phyloP scores from a whole-genome alignment of 2,329 filamentous ascomycete species.

The Fusarium sublunatum region DNA sequence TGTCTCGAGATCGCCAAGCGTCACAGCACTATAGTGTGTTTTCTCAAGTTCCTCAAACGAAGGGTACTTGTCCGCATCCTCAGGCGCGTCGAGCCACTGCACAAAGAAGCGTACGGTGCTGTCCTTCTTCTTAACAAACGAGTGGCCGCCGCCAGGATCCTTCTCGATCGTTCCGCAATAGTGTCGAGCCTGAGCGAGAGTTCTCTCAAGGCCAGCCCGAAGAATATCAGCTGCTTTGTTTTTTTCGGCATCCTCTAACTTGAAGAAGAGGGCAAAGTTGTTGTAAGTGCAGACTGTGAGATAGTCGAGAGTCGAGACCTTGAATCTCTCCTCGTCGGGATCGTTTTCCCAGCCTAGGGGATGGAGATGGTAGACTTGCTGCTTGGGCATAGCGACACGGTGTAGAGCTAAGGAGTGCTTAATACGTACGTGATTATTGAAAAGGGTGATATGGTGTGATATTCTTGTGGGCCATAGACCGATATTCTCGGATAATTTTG shows the following conservation, averaged over 20 bases:
- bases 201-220: conserved; percentile 52
- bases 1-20: conserved; percentile 49
- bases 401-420: too few relatives aligned
- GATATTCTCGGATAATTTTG: too few relatives aligned
- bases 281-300: conserved; percentile 50
- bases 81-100: conserved; percentile 52
- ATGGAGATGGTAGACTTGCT: conserved; percentile 47
- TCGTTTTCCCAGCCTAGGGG: conserved; percentile 53
- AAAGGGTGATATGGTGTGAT: too few relatives aligned
- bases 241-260: conserved; percentile 49
- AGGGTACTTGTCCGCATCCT: conserved; percentile 45
- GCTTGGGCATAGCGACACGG: conserved; percentile 42
- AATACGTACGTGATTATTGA: too few relatives aligned
- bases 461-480: too few relatives aligned
- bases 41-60: conserved; percentile 54
- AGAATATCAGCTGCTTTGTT: conserved; percentile 41
- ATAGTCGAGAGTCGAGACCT: conserved; percentile 54
- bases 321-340: conserved; percentile 52
- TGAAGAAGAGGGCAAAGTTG: conserved; percentile 56
- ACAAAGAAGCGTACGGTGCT: conserved; percentile 52
- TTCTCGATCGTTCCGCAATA: conserved; percentile 55
- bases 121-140: conserved; percentile 51
- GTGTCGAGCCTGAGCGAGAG: conserved; percentile 53
- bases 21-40: conserved; percentile 48
- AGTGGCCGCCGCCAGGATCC: conserved; percentile 51